A percentile compares a stretch with the other conserved stretches of the same genome.
Evolutionary conservation across 169 alveolate species (phyloP).

Genomic region (Theileria luwenshuni): DNA sequence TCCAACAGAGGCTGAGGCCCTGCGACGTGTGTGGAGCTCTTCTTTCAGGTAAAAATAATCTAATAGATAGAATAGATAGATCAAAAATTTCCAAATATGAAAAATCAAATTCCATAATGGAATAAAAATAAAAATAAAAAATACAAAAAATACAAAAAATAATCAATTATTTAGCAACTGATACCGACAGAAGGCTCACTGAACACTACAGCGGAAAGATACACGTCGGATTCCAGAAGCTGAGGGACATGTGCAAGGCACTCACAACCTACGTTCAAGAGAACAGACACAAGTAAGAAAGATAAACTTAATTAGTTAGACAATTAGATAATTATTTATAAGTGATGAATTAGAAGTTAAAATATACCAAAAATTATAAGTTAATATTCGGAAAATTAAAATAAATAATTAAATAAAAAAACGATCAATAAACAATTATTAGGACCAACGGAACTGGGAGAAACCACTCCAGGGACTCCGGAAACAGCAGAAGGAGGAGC

Average conservation of each 20-base stretch:
- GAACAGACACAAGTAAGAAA: slow-evolving; percentile 29
- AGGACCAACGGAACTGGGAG: slow-evolving; percentile 7
- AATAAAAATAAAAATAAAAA: too few relatives aligned
- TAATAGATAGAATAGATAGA: too few relatives aligned
- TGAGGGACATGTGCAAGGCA: slow-evolving; percentile 71
- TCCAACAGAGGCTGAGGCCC: slow-evolving; percentile 77
- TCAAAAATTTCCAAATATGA: too few relatives aligned
- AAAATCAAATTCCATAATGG: too few relatives aligned
- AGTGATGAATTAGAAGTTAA: not conserved
- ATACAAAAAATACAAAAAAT: too few relatives aligned
- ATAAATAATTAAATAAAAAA: too few relatives aligned
- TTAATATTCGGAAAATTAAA: too few relatives aligned
- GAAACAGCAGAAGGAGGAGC: slow-evolving; percentile 21
- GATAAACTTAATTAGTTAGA: too few relatives aligned
- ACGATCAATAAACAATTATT: too few relatives aligned
- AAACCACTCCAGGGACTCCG: slow-evolving; percentile 14
- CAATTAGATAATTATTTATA: not conserved
- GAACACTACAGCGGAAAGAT: slow-evolving; percentile 82
- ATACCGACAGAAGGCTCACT: slow-evolving; percentile 76
- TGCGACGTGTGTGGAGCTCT: slow-evolving; percentile 85
- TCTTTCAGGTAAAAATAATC: slow-evolving; percentile 75
- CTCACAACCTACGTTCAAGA: slow-evolving; percentile 52
- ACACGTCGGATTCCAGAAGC: slow-evolving; percentile 79
- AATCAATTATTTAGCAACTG: slow-evolving; percentile 71
- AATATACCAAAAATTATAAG: too few relatives aligned